A percentile compares a stretch with the other conserved stretches of the same genome.
phyloP scores from a whole-genome alignment of 192 early-diverging fungal genomes.

The Coemansia sp. region DNA sequence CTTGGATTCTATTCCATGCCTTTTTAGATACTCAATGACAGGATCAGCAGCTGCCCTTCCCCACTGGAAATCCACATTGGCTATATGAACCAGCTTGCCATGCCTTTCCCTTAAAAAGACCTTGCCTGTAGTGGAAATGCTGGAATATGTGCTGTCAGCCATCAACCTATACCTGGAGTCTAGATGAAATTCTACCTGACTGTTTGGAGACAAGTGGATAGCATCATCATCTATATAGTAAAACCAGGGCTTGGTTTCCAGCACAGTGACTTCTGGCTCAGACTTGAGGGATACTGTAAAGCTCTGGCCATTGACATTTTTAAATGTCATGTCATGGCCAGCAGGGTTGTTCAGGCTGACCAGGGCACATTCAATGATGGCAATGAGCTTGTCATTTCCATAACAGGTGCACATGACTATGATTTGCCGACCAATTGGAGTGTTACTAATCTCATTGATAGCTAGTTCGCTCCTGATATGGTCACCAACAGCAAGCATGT shows the following conservation, averaged over 20 bases:
- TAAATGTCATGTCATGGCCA: slow-evolving; percentile 75
- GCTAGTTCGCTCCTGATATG: slow-evolving; percentile 64
- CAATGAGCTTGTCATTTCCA: slow-evolving; percentile 58
- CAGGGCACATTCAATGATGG: slow-evolving; percentile 72
- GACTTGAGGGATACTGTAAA: slow-evolving; percentile 63
- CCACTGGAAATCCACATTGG: slow-evolving; percentile 67
- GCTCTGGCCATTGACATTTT: slow-evolving; percentile 60
- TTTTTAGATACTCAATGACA: slow-evolving; percentile 75
- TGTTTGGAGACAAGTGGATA: slow-evolving; percentile 49
- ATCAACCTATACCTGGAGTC: slow-evolving; percentile 66
- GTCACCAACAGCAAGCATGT: slow-evolving; percentile 67
- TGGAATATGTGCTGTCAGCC: slow-evolving; percentile 57
- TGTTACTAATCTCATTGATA: slow-evolving; percentile 75
- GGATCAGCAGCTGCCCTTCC: slow-evolving; percentile 68
- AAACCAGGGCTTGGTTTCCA: slow-evolving; percentile 85
- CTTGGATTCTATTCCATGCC: slow-evolving; percentile 66
- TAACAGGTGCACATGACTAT: slow-evolving; percentile 65
- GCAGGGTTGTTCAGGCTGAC: slow-evolving; percentile 71
- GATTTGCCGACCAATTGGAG: slow-evolving; percentile 75
- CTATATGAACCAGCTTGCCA: slow-evolving; percentile 68
- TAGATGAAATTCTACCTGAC: slow-evolving; percentile 75
- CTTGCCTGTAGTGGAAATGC: slow-evolving; percentile 67
- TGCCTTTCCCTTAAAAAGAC: slow-evolving; percentile 54
- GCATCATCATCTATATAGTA: slow-evolving; percentile 14
- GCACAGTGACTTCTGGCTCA: slow-evolving; percentile 69